Base-by-base conservation (phyloP, 805 yeast species). In the Diddensiella caesifluorescens region DNA sequence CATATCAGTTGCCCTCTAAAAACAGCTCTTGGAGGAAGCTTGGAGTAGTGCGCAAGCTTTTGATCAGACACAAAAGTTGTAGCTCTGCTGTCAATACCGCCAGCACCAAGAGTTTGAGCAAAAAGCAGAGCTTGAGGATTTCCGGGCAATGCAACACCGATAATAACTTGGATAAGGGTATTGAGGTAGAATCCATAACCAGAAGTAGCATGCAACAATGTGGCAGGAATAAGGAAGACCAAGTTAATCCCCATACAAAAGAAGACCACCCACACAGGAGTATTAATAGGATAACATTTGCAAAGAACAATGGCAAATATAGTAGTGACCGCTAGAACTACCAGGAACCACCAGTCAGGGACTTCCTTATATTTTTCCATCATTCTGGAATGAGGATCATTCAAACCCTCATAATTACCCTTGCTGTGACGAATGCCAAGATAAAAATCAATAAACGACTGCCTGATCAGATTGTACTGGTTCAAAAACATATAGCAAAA, bases 311-410 rank as follows among this genome's bases (percentile, higher is more conserved):
- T 73, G 56, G 70, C 66, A 44, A 77, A 63, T 0, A 63, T 61
- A 22, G 56, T 69, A 60, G 70, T 57, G 33, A 72, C 61, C 1
- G 66, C 48, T 5, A 77, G 63, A 22, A 79, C 64, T 10, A 64
- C 47, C 13, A 74, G 42, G 29, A 73, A 81, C 85, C 87, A 80
- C 79, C 80, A 77, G 49, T 78, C 83, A 1, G 94, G 94, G 43
- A 63, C 84, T 48, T 80, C 85, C 26, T 70, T 70, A 57, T 80
- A 80, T 44, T 60, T 64, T 27, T 49, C 55, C 76, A 74, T 75
- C 50, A 75, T 63, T 22, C 35, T 32, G 9, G 39, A 40, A 37
- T 47, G 50, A 23, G 39, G 42, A 22, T 48, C 52, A 20, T 43
- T 35, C 16, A 25, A 27, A 19, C 35, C 45, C 22, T 76, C 7